These are phyloP conservation scores for Alternaria solani DNA, from an alignment of 2,329 filamentous ascomycete genomes.

Conservation along the genomic window DNA sequence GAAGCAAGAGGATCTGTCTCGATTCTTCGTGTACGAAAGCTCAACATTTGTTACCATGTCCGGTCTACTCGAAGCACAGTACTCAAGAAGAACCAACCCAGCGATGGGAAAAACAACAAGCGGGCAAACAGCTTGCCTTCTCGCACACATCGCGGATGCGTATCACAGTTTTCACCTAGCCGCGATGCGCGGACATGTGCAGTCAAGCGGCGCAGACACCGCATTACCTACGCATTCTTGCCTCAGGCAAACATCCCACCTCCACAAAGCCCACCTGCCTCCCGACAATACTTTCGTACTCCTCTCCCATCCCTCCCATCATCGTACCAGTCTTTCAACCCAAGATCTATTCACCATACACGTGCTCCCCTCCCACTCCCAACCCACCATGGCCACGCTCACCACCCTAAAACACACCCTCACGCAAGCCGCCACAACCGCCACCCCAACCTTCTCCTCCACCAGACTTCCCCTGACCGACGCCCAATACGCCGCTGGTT, in stretches of 20 bases:
- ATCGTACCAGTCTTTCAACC: not conserved
- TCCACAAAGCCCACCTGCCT: not conserved
- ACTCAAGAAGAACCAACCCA: not conserved
- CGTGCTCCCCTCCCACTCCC: not conserved
- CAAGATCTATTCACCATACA: not conserved
- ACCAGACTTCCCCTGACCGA: not conserved
- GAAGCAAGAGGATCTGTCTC: not conserved
- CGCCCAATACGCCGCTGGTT: constrained; percentile 43
- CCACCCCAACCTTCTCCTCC: not conserved
- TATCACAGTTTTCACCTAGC: not conserved
- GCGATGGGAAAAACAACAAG: not conserved
- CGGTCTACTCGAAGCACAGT: not conserved
- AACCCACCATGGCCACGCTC: not conserved
- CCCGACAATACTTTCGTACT: not conserved
- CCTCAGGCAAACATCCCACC: not conserved
- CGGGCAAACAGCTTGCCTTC: too few relatives aligned
- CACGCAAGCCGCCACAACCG: not conserved
- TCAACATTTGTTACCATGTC: not conserved
- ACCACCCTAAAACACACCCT: not conserved
- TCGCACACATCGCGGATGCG: not conserved
- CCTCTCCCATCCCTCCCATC: not conserved
- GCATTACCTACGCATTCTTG: not conserved
- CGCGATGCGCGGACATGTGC: not conserved
- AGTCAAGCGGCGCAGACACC: not conserved
- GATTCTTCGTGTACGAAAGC: not conserved